These are phyloP conservation scores for Spergularia azorica DNA, from an alignment of 179 eudicot genomes.

Conservation along the genomic window DNA sequence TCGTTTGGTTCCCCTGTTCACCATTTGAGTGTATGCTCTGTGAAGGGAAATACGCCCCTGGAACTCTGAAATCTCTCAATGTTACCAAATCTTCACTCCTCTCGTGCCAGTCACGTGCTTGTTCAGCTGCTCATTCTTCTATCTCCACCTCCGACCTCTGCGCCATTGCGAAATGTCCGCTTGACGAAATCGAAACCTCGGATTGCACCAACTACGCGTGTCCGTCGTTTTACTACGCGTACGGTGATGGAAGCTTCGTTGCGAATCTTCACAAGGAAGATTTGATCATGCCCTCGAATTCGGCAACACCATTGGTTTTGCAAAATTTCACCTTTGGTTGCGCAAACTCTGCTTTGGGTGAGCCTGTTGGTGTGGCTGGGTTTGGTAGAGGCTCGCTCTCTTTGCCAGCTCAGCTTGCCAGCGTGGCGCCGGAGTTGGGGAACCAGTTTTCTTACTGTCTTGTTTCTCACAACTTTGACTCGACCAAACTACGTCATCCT, in stretches of 20 bases:
- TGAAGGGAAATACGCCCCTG: constrained; percentile 61
- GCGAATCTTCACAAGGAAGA: constrained; percentile 52
- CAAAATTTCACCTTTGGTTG: constrained; percentile 79
- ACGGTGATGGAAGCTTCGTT: constrained; percentile 83
- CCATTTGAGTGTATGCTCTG: constrained; percentile 88
- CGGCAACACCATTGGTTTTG: constrained; percentile 36
- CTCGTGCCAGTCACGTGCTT: constrained; percentile 70
- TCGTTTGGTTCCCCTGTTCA: constrained; percentile 89
- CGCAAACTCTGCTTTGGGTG: constrained; percentile 65
- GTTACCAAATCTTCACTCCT: constrained; percentile 42
- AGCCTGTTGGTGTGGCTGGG: constrained; percentile 93
- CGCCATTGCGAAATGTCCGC: constrained; percentile 73
- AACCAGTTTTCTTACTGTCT: constrained; percentile 80
- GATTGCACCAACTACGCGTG: constrained; percentile 54
- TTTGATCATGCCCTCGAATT: constrained; percentile 44
- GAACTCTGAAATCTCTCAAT: constrained; percentile 49
- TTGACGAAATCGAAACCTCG: constrained; percentile 59
- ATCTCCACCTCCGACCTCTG: constrained; percentile 76
- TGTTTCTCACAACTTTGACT: constrained; percentile 74
- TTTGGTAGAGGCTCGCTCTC: constrained; percentile 82
- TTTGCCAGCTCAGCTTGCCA: constrained; percentile 76
- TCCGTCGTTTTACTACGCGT: constrained; percentile 82
- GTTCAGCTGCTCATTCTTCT: constrained; percentile 68
- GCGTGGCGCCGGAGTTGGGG: constrained; percentile 57
- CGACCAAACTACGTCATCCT: constrained; percentile 49